Evolutionary conservation across 495 filamentous ascomycete genomes (phyloP).

Genomic region (Cercophora newfieldiana): DNA sequence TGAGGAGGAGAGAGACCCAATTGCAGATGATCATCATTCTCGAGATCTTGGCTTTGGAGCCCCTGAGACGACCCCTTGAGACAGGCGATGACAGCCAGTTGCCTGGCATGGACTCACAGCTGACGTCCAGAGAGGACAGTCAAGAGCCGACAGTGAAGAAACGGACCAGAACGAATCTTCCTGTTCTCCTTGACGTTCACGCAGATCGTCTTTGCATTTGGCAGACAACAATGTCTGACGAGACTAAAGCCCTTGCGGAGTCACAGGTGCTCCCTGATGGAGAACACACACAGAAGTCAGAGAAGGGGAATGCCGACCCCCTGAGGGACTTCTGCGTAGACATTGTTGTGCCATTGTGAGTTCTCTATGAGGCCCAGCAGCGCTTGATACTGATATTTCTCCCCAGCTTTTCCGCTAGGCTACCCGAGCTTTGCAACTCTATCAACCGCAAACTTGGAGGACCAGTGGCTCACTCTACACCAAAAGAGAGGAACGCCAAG

Average conservation of each 20-base stretch:
- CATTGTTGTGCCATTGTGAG: conserved; percentile 89
- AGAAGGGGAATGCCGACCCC: conserved; percentile 39
- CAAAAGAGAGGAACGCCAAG: conserved; percentile 51
- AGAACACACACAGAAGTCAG: conserved; percentile 31
- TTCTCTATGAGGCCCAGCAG: background rate
- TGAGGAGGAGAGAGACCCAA: conserved; percentile 78
- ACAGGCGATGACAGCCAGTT: conserved; percentile 42
- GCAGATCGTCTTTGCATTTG: conserved; percentile 93
- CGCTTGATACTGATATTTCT: conserved; percentile 18
- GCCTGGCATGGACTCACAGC: conserved; percentile 35
- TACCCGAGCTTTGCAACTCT: conserved; percentile 75
- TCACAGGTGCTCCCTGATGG: conserved; percentile 35
- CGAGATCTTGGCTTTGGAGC: conserved; percentile 79
- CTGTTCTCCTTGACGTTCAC: conserved; percentile 73
- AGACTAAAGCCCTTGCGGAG: conserved; percentile 54
- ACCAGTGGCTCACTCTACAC: conserved; percentile 63
- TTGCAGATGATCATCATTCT: conserved; percentile 88
- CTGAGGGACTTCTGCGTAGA: conserved; percentile 80
- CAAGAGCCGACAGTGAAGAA: conserved; percentile 36
- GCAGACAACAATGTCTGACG: conserved; percentile 74
- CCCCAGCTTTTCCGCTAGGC: conserved; percentile 69
- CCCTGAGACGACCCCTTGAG: conserved; percentile 40
- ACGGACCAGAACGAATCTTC: conserved; percentile 44
- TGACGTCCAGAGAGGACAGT: conserved; percentile 24
- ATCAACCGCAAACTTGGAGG: conserved; percentile 89